Evolutionary conservation across 495 filamentous ascomycete species (phyloP).

Genomic region (Penicillium angulare): DNA sequence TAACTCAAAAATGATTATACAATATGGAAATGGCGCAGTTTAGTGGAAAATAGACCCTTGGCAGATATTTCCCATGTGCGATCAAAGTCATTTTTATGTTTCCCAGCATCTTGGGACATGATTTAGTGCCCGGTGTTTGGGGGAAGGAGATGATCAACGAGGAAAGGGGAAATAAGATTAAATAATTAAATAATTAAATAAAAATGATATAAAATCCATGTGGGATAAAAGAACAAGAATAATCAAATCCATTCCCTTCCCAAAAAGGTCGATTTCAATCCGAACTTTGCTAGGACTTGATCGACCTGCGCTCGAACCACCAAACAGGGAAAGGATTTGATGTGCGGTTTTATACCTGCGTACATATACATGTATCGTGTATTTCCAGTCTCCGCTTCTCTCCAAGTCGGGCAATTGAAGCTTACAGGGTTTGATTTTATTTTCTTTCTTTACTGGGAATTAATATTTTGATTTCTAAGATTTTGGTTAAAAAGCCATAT

Average conservation of each 20-base stretch:
- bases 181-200: neutral
- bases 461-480: neutral
- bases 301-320: slow-evolving; percentile 9
- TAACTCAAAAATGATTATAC: neutral
- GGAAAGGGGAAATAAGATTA: neutral
- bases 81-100: too few relatives aligned
- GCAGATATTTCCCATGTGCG: too few relatives aligned
- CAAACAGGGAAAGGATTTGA: slow-evolving; percentile 10
- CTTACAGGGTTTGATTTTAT: neutral
- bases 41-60: neutral
- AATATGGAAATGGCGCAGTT: neutral
- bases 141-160: neutral
- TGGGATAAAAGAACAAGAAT: neutral
- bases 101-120: neutral
- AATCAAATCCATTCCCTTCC: neutral
- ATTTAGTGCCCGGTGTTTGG: neutral
- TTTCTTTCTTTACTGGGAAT: neutral
- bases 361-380: too few relatives aligned
- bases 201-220: neutral
- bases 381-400: slow-evolving; percentile 16
- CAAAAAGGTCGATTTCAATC: neutral
- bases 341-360: too few relatives aligned
- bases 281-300: neutral
- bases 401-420: too few relatives aligned
- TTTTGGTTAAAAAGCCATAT: too few relatives aligned